Evolutionary conservation across 176 grass and related monocot genomes (phyloP).

Genomic region (Avena atlantica): DNA sequence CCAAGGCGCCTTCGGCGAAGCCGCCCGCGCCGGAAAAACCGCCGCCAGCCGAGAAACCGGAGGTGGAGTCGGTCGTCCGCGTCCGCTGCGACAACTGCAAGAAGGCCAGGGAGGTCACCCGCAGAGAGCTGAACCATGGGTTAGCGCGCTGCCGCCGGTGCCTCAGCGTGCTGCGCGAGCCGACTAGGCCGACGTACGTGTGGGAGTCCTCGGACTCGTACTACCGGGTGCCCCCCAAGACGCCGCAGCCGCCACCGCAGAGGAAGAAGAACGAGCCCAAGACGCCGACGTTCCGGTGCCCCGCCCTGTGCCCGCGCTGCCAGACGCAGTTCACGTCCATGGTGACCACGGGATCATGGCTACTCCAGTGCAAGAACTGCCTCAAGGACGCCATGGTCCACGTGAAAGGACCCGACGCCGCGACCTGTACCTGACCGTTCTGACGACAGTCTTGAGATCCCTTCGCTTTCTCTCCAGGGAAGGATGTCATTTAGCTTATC

Average conservation of each 20-base stretch:
- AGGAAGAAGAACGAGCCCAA: neutral
- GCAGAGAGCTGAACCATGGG: neutral
- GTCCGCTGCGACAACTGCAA: neutral
- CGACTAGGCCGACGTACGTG: neutral
- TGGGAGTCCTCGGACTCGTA: neutral
- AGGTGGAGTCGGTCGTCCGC: neutral
- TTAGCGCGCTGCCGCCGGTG: neutral
- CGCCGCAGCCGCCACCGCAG: neutral
- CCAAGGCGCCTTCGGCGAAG: neutral
- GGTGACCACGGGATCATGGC: constrained; percentile 6
- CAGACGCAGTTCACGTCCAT: constrained; percentile 22
- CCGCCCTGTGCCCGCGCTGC: constrained; percentile 4
- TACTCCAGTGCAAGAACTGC: constrained; percentile 10
- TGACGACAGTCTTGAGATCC: neutral
- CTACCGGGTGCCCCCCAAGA: neutral
- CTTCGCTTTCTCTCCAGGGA: neutral
- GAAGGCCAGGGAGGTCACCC: neutral
- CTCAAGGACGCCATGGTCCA: constrained; percentile 12
- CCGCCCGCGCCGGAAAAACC: neutral
- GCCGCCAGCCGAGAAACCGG: neutral
- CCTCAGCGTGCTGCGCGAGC: neutral
- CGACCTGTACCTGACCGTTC: neutral
- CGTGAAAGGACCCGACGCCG: neutral
- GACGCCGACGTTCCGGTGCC: neutral
- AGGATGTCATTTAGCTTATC: neutral